Evolutionary conservation across 2,329 filamentous ascomycete species (phyloP), one percentile per base, ranked within the genome.

Genomic region (Fusarium sp.): DNA sequence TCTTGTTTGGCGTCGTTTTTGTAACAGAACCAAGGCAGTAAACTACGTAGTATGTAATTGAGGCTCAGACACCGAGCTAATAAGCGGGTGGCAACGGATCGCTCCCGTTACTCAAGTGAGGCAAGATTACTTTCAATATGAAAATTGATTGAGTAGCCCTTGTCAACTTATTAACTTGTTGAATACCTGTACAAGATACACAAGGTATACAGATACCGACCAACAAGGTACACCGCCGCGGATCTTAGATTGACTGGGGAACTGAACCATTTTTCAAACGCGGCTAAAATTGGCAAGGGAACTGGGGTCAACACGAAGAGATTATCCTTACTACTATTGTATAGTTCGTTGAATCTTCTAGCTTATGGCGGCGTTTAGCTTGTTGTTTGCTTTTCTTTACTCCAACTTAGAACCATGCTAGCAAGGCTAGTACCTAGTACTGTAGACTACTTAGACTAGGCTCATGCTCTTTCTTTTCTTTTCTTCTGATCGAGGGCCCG

Each of bases 381-480:
- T 38, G 33, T 24, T 38, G 33, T 59, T 65, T 65, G 60, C 53
- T 65, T 65, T 65, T 66, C 57, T 28, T 44, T 40, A 48, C 26
- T 36, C 44, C 36, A 44, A 18, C 38, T 59, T 13, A 10, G 14
- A 39, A 55, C 48, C 44, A 65, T 44, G 53, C 60, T 65, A 59
- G 49, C 26, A 28, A 11, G 7, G 28, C 53, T 40, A 40, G 24
- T 39, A 39, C 34, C 26, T 49, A 26, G 44, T 56, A 33, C 34
- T 44, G 5, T 31, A 31, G 28, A 31, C 28, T 31, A 31, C 10
- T 5, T 31, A 31, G 28, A 11, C 28, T 31, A 31, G 28, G 10
- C 28, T 31, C 28, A 31, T 13, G 28, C 28, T 13, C 10, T 40
- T 24, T 36, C 33, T 18, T 52, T 38, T 65, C 31, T 31, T 58